Evolutionary conservation across 257 asterid species (phyloP), one percentile per base, ranked within the genome.

Genomic region (Penstemon newberryi): DNA sequence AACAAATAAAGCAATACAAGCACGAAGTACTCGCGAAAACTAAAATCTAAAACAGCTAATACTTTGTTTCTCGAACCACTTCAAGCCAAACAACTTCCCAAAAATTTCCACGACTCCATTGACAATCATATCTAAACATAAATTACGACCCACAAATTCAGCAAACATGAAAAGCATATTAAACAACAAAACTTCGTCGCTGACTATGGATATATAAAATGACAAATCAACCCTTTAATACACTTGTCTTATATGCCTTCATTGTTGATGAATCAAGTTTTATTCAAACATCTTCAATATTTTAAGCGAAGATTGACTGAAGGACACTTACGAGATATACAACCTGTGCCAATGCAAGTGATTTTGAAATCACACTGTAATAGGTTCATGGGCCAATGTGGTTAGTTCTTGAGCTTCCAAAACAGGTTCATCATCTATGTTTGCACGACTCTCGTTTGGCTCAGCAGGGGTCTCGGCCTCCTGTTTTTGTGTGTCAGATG

Each of bases 161-260:
- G 65, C 82, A 83, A 73, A 66, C 85, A 70, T 73, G 74, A 79
- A 25, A 75, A 80, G 60, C 49, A 77, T 77, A 76, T 75, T 63
- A 81, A 74, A 80, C 70, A 54, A 72, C 77, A 82, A 62, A 72
- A 62, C 83, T 68, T 56, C 50, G 66, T 67, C 64, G 79, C 72
- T 55, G 74, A 77, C 75, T 67, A 74, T 43, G 82, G 72, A 76
- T 60, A 25, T 2, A 25, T 25, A 63, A 71, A 78, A 79, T 39
- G 73, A 65, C 67, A 73, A 70, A 70, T 70, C 82, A 70, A 70
- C 72, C 73, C 63, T 78, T 80, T 25, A 58, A 67, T 73, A 70
- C 60, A 69, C 59, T 49, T 25, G 49, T 54, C 77, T 72, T 72
- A 69, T 79, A 74, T 47, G 60, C 74, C 82, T 56, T 49, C 71